Evolutionary conservation across 768 basidiomycete genomes (phyloP).

Genomic region (Rhodosporidiobolus odoratus): DNA sequence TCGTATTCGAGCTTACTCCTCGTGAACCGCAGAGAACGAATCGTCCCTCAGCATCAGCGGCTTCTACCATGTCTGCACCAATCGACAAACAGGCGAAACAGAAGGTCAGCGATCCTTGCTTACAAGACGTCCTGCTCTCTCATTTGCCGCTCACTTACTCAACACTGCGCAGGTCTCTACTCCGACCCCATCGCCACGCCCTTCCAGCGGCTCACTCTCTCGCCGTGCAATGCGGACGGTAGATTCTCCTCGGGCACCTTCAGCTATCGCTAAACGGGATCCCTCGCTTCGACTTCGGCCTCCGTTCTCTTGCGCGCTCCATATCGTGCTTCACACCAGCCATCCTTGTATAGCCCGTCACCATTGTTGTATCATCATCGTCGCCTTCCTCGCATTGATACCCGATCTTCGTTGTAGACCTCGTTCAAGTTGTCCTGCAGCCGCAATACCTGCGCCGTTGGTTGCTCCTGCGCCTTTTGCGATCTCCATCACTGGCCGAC

Average conservation of each 20-base stretch:
- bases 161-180: constrained; percentile 16
- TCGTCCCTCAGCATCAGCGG: constrained; percentile 38
- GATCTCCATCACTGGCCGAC: no score
- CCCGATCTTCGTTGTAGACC: no score
- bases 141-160: not conserved
- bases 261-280: not conserved
- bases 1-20: no score
- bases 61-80: constrained; percentile 33
- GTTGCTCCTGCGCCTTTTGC: no score
- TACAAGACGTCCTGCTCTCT: not conserved
- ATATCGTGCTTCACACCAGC: no score
- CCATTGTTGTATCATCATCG: no score
- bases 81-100: constrained; percentile 34
- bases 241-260: constrained; percentile 5
- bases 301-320: no score
- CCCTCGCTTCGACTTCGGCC: not conserved
- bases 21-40: constrained; percentile 6
- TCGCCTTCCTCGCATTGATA: no score
- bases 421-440: no score
- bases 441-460: no score
- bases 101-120: constrained; percentile 14
- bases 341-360: not conserved
- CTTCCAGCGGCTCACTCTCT: constrained; percentile 13
- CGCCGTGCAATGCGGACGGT: not conserved
- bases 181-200: constrained; percentile 16